Conservation (phyloP, 331 rosid species). For the Cydonia oblonga region DNA sequence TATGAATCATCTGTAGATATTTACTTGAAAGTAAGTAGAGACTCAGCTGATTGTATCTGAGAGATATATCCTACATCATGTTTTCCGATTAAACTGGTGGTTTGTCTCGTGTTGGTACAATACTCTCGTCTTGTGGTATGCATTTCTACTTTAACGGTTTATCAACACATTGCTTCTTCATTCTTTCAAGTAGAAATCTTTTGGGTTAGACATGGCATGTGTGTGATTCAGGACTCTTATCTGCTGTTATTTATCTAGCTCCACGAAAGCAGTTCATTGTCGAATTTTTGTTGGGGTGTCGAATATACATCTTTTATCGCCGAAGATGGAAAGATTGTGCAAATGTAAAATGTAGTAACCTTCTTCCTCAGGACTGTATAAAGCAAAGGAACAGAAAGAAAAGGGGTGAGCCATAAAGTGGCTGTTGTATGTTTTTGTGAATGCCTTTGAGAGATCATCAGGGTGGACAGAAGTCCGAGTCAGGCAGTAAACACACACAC, state of each 20-base stretch:
- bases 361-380: neutral
- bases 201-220: neutral
- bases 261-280: neutral
- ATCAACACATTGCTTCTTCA: neutral
- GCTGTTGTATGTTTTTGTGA: neutral
- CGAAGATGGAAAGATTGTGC: neutral
- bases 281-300: neutral
- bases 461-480: slow-evolving; percentile 10
- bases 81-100: neutral
- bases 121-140: neutral
- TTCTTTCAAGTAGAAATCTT: neutral
- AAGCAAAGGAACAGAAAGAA: neutral
- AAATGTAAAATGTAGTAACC: neutral
- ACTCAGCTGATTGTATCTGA: neutral
- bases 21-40: neutral
- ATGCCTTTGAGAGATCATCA: neutral
- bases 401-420: neutral
- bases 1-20: neutral
- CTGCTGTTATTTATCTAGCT: neutral
- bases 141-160: no score
- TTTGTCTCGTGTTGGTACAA: neutral
- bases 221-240: neutral
- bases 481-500: neutral
- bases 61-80: neutral
- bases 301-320: neutral